A percentile compares a stretch with the other conserved stretches of the same genome.
These are phyloP conservation scores for Talaromyces sp. DNA, from an alignment of 2,329 filamentous ascomycete species.

Conservation along the genomic window DNA sequence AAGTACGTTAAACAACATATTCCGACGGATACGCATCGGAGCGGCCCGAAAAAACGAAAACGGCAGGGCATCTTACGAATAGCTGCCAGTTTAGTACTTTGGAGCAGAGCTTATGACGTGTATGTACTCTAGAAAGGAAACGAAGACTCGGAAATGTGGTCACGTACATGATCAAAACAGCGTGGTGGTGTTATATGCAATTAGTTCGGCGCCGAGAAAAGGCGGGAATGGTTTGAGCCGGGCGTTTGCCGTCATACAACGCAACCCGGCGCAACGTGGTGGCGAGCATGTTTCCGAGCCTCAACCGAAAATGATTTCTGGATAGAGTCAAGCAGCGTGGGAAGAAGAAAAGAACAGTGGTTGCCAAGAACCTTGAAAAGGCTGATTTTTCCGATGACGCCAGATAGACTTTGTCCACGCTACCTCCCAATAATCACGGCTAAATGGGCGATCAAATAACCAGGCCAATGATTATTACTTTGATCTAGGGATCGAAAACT, in stretches of 20 bases:
- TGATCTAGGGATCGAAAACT: no score
- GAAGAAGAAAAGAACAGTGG: no score
- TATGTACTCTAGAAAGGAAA: neutral
- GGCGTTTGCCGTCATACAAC: neutral
- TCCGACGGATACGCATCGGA: neutral
- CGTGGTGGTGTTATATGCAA: neutral
- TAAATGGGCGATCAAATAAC: no score
- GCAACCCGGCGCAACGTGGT: neutral
- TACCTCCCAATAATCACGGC: no score
- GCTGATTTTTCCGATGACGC: no score
- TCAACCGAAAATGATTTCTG: neutral
- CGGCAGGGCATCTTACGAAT: neutral
- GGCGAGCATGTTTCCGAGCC: neutral
- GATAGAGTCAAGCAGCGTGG: neutral
- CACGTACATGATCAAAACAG: neutral
- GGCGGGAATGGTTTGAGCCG: neutral
- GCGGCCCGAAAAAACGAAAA: neutral
- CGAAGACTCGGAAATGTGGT: neutral
- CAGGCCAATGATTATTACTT: no score
- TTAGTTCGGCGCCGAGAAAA: constrained; percentile 1
- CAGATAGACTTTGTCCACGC: no score
- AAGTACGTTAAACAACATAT: neutral
- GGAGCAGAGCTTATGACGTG: neutral
- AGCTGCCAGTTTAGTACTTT: neutral
- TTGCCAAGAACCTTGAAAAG: no score